Percentiles rank a stretch among this genome's conserved stretches.
Conservation (phyloP, 1,284 basidiomycete species). For the Inonotus obliquus region DNA sequence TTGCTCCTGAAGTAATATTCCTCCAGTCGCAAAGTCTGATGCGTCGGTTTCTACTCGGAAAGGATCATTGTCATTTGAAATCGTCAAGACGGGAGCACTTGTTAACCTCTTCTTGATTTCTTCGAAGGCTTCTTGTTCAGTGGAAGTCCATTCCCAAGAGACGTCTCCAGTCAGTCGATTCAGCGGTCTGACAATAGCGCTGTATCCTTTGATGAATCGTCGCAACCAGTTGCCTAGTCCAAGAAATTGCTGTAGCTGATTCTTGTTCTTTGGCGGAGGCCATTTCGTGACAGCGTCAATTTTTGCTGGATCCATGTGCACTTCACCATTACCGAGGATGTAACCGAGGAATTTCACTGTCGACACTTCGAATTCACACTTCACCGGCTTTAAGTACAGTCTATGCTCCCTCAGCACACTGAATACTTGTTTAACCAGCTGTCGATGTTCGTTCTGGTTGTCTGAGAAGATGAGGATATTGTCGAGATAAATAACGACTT, state of each 20-base stretch:
- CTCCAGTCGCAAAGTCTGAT: not conserved
- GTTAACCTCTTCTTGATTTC: not conserved
- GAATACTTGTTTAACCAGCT: not conserved
- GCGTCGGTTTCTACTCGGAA: not conserved
- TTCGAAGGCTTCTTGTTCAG: not conserved
- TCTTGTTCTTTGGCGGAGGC: conserved; percentile 1
- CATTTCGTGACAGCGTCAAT: not conserved
- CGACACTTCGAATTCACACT: not conserved
- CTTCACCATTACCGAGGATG: conserved; percentile 1
- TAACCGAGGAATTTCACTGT: not conserved
- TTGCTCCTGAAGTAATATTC: not conserved
- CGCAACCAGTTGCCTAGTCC: conserved; percentile 24
- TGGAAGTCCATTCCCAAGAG: not conserved
- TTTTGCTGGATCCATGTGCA: not conserved
- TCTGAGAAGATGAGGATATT: not conserved
- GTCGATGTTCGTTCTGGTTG: not conserved
- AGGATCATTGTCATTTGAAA: not conserved
- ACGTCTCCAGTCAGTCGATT: not conserved
- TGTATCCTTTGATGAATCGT: conserved; percentile 17
- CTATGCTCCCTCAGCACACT: not conserved
- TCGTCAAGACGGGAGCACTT: not conserved
- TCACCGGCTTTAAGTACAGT: not conserved
- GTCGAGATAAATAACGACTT: not conserved
- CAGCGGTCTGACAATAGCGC: not conserved
- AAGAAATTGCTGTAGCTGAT: conserved; percentile 22